Conservation (phyloP, 75 land plant species). For the Isoetes taiwanensis region DNA sequence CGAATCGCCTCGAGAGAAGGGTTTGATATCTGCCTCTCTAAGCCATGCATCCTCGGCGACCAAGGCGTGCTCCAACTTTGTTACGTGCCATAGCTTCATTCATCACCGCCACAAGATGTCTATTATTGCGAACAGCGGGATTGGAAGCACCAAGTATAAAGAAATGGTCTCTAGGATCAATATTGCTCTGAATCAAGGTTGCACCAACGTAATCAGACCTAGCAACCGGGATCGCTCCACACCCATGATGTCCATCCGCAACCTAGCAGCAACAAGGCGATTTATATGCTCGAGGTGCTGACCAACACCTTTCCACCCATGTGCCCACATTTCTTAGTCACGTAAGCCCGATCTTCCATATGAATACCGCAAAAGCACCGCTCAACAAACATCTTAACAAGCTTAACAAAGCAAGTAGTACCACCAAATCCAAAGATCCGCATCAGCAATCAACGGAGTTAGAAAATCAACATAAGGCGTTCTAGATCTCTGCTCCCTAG, state of each 20-base stretch:
- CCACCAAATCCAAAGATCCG: conserved; percentile 88
- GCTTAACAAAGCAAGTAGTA: conserved; percentile 77
- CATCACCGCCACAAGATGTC: conserved; percentile 30
- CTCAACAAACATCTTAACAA: conserved; percentile 91
- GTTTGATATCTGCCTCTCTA: conserved; percentile 36
- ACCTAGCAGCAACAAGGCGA: conserved; percentile 62
- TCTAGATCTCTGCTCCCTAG: conserved; percentile 31
- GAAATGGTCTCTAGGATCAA: conserved; percentile 65
- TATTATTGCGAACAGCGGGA: conserved; percentile 41
- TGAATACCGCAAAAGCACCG: conserved; percentile 81
- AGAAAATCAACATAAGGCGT: conserved; percentile 75
- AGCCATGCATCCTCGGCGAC: conserved; percentile 72
- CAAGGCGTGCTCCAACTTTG: conserved; percentile 45
- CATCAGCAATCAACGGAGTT: conserved; percentile 79
- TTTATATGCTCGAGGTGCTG: conserved; percentile 61
- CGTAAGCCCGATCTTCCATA: too few species aligned
- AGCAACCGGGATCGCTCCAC: conserved; percentile 60
- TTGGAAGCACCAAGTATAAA: conserved; percentile 78
- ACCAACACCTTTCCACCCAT: conserved; percentile 96
- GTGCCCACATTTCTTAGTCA: conserved; percentile 50
- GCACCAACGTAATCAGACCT: conserved; percentile 86
- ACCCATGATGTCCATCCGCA: conserved; percentile 89
- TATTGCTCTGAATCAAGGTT: conserved; percentile 57
- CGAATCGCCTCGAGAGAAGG: conserved; percentile 58
- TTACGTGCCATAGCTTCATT: conserved; percentile 40